phyloP scores from a whole-genome alignment of 2,329 filamentous ascomycete genomes.

The Domatiomyces catenatus region DNA sequence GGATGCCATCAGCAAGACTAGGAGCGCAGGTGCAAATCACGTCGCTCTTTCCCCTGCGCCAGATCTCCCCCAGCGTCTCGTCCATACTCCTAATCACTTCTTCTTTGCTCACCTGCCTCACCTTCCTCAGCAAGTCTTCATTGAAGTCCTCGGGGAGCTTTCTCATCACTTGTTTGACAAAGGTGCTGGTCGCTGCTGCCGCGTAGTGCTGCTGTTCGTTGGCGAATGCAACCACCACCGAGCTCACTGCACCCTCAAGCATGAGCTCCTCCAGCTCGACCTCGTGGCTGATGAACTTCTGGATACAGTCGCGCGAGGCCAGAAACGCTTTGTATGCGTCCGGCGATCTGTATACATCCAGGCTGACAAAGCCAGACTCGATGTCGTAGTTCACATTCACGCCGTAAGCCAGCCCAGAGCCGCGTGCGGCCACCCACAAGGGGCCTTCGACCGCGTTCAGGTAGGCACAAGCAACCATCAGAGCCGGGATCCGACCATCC shows the following conservation, averaged over 20 bases:
- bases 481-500: conserved; percentile 63
- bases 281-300: conserved; percentile 56
- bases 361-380: conserved; percentile 66
- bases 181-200: conserved; percentile 67
- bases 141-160: conserved; percentile 64
- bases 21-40: conserved; percentile 77
- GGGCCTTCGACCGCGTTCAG: conserved; percentile 88
- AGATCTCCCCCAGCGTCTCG: conserved; percentile 63
- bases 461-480: conserved; percentile 79
- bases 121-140: conserved; percentile 57
- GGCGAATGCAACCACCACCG: conserved; percentile 71
- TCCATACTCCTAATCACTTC: conserved; percentile 62
- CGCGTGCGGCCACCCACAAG: conserved; percentile 83
- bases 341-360: conserved; percentile 78
- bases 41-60: conserved; percentile 66
- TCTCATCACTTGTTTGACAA: conserved; percentile 64
- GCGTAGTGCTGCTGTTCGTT: conserved; percentile 80
- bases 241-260: conserved; percentile 78
- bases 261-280: conserved; percentile 62
- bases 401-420: conserved; percentile 85
- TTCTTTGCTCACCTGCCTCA: conserved; percentile 58
- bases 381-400: conserved; percentile 62
- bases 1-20: conserved; percentile 64
- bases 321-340: conserved; percentile 75
- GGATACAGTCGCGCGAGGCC: conserved; percentile 59